Evolutionary conservation across 2,329 filamentous ascomycete species (phyloP), one percentile per base, ranked within the genome.

Genomic region (Diaporthe velutina): DNA sequence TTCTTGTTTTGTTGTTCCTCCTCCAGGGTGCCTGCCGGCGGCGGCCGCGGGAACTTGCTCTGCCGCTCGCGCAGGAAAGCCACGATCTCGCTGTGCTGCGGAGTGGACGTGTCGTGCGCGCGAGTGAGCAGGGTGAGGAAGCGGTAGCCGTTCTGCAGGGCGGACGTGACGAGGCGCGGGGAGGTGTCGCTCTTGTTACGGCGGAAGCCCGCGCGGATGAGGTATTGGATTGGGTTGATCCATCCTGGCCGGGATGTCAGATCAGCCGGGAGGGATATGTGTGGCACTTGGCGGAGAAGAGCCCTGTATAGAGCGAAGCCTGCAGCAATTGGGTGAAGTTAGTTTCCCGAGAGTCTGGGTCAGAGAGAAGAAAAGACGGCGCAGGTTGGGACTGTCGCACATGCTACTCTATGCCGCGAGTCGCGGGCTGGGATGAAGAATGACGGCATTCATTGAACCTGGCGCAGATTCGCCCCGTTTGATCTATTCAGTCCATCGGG

Each of bases 251-350:
- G 80, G 1, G 79, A 76, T 9, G 81, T 79, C 28, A 89, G 79
- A 61, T 90, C 84, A 80, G 85, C 79, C 1, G 90, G 87, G 2
- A 94, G 83, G 1, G 88, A 84, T 45, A 93, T 83, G 54, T 83
- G 85, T 40, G 85, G 82, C 74, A 87, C 90, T 83, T 90, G 88
- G 76, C 87, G 87, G 70, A 95, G 84, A 73, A 96, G 89, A 48
- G 93, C 91, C 76, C 92, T 89, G 84, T 93, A 96, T 66, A 96
- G 90, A 68, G 93, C 92, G 77, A 94, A 88, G 80, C 90, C 92
- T 93, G 77, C 28, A 30, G 35, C 9, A 30, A 13, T 13, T 25
- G n/a, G 2, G 50, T 45, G 30, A 61, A 58, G n/a, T 40, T 74
- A 48, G 76, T 73, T 66, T 45, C 28, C 12, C 4, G n/a, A 54